Evolutionary conservation across 345 rosid species (phyloP).

Genomic region (Lagerstroemia speciosa): DNA sequence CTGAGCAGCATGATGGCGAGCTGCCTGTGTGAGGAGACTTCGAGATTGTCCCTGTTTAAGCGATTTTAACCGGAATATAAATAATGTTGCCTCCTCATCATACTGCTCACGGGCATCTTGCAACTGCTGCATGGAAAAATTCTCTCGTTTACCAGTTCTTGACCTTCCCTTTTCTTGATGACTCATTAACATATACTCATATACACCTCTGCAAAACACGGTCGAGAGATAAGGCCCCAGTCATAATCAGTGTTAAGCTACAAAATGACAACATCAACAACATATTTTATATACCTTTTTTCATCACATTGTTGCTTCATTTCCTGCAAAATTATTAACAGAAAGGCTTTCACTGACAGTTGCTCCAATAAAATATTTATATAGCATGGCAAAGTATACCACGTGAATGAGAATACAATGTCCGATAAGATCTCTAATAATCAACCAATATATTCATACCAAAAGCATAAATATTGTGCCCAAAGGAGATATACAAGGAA

Average conservation of each 20-base stretch:
- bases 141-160: slow-evolving; percentile 66
- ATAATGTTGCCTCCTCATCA: slow-evolving; percentile 80
- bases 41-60: slow-evolving; percentile 91
- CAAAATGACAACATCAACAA: slow-evolving; percentile 4
- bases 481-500: not conserved
- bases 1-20: slow-evolving; percentile 99
- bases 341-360: not conserved
- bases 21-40: slow-evolving; percentile 96
- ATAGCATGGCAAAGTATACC: not conserved
- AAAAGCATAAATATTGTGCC: not conserved
- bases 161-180: slow-evolving; percentile 70
- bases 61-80: slow-evolving; percentile 84
- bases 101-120: slow-evolving; percentile 72
- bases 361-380: too few relatives aligned
- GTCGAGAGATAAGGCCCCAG: slow-evolving; percentile 8
- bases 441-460: not conserved
- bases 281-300: slow-evolving; percentile 49
- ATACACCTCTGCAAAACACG: slow-evolving; percentile 45
- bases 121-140: slow-evolving; percentile 51
- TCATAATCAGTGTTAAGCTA: not conserved
- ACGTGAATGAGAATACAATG: not conserved
- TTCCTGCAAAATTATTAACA: slow-evolving; percentile 46
- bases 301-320: slow-evolving; percentile 95
- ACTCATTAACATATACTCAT: slow-evolving; percentile 53
- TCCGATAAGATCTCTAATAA: not conserved